Base-by-base conservation (phyloP, 2,329 filamentous ascomycete genomes). In the Neoascochyta sp. region DNA sequence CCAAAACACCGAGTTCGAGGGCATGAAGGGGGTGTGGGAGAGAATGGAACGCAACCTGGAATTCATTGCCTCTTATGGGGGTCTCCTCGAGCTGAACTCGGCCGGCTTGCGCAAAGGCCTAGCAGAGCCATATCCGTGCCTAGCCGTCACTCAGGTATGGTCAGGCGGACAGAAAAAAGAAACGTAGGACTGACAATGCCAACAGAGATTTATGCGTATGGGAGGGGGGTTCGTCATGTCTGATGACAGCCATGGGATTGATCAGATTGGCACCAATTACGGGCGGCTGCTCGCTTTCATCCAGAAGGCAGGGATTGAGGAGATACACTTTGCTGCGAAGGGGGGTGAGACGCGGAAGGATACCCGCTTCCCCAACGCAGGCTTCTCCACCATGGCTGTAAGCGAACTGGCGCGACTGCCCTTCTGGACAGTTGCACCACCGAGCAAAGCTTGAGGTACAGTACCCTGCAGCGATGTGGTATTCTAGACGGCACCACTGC, bases 171-270 rank as follows among this genome's bases (percentile, higher is more conserved):
- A 36, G 26, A 29, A 29, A n/a, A 22, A 23, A 9, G 22, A 11
- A 20, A 33, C 18, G 32, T 27, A 5, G 12, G 37, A n/a, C 45
- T 58, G 32, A 59, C 33, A 24, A 28, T 41, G 29, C 31, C 26
- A 26, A 9, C 40, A 85, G 82, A 77, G 78, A 57, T 94, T 87
- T 69, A 55, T 88, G 31, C 65, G 64, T 6, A 72, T 86, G 50
- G 81, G 81, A 14, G 89, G 92, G 14, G 77, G 76, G 38, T 94
- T 96, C 63, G 93, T 87, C 30, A 74, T 98, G 49, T 95, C 86
- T 5, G 92, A 98, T 61, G 92, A 98, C 64, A 95, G 88, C 60
- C 92, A 98, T 67, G 86, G 86, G 21, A 75, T 87, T 36, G 83
- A 76, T 2, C 90, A 98, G 57, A 75, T 98, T 4, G 87, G 81